Conservation (phyloP, 2,329 filamentous ascomycete genomes). For the Pleomassaria siparia region DNA sequence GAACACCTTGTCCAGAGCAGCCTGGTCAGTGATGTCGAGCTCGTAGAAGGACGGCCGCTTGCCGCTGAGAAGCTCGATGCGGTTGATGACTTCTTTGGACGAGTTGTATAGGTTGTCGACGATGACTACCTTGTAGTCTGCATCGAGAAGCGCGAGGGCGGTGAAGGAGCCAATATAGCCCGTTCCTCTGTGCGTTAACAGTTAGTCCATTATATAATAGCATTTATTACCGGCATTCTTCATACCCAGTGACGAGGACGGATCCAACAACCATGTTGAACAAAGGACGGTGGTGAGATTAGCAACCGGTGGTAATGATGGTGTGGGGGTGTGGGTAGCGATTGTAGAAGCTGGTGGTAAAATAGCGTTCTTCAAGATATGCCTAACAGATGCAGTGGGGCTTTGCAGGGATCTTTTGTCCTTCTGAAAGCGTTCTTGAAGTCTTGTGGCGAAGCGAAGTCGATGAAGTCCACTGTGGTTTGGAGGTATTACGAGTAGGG, state of each 20-base stretch:
- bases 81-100: conserved; percentile 84
- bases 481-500: no score
- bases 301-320: background rate
- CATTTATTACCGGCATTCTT: conserved; percentile 27
- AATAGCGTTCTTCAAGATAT: no score
- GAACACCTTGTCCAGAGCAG: conserved; percentile 83
- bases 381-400: no score
- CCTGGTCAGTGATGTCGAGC: conserved; percentile 84
- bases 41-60: conserved; percentile 84
- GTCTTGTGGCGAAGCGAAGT: no score
- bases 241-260: conserved; percentile 90
- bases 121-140: conserved; percentile 95
- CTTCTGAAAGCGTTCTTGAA: no score
- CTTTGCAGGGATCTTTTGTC: no score
- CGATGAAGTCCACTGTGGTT: no score
- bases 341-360: background rate
- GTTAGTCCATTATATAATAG: conserved; percentile 11
- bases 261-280: conserved; percentile 74
- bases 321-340: background rate
- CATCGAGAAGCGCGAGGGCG: conserved; percentile 83
- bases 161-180: conserved; percentile 99
- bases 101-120: conserved; percentile 98
- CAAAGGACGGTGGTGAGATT: background rate
- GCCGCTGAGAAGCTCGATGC: conserved; percentile 90
- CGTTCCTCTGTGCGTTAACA: conserved; percentile 75